These are phyloP conservation scores for Phyllosticta citrichinensis DNA, from an alignment of 2,329 filamentous ascomycete species.

Conservation along the genomic window DNA sequence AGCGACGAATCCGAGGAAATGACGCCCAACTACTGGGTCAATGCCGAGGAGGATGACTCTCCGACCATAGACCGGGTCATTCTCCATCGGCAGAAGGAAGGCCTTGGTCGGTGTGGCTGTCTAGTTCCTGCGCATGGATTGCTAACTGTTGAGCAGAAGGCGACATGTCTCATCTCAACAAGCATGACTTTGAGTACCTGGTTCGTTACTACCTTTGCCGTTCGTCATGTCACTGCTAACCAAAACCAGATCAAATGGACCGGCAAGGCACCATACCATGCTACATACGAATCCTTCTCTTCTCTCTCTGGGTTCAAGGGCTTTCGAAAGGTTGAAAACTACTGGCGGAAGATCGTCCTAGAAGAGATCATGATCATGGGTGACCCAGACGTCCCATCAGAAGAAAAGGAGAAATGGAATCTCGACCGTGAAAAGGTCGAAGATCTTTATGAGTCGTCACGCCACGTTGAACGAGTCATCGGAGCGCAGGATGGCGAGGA, in stretches of 20 bases:
- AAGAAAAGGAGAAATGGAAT: constrained; percentile 87
- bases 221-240: constrained; percentile 11
- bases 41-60: constrained; percentile 62
- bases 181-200: constrained; percentile 78
- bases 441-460: constrained; percentile 81
- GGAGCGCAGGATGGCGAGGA: constrained; percentile 70
- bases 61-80: constrained; percentile 87
- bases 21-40: constrained; percentile 61
- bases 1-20: constrained; percentile 49
- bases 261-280: constrained; percentile 86
- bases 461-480: constrained; percentile 87
- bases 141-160: constrained; percentile 22
- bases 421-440: constrained; percentile 88
- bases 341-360: constrained; percentile 73
- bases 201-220: constrained; percentile 25
- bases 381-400: constrained; percentile 64
- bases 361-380: constrained; percentile 63
- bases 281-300: constrained; percentile 83
- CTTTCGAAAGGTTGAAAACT: constrained; percentile 86
- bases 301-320: constrained; percentile 69
- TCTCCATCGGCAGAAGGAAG: constrained; percentile 71
- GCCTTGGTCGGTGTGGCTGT: constrained; percentile 27
- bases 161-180: constrained; percentile 33
- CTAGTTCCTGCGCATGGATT: neutral
- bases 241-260: constrained; percentile 80